Conservation (phyloP, 108 stramenopile species). For the Nannochloropsis oceanica region DNA sequence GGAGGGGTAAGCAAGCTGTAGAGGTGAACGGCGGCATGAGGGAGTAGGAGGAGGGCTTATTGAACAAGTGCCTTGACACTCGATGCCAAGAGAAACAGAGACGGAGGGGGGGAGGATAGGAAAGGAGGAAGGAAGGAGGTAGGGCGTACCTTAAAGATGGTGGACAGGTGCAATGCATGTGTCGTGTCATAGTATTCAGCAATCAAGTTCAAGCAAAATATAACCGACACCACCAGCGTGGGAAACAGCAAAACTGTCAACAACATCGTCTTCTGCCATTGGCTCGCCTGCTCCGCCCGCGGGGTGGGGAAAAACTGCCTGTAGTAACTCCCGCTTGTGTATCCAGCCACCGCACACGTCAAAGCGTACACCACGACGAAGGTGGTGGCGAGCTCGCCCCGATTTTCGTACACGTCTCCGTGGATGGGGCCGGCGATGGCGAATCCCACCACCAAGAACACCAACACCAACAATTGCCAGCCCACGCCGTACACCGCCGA, state of each 20-base stretch:
- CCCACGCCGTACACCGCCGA: slow-evolving; percentile 82
- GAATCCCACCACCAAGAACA: slow-evolving; percentile 75
- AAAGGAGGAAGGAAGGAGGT: background rate
- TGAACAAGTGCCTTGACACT: no score
- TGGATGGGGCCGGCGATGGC: slow-evolving; percentile 77
- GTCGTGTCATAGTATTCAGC: slow-evolving; percentile 67
- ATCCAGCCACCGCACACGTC: slow-evolving; percentile 74
- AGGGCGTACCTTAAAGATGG: slow-evolving; percentile 52
- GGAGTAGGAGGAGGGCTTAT: no score
- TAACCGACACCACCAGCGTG: slow-evolving; percentile 45
- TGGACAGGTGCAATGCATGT: slow-evolving; percentile 5
- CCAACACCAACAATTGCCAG: slow-evolving; percentile 80
- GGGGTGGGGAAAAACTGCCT: slow-evolving; percentile 57
- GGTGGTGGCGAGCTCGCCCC: slow-evolving; percentile 74
- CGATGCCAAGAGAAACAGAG: background rate
- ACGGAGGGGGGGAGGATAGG: background rate
- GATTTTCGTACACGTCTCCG: slow-evolving; percentile 87
- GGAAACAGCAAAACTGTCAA: slow-evolving; percentile 77
- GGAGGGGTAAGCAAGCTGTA: background rate
- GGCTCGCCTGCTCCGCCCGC: slow-evolving; percentile 11
- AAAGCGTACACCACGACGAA: slow-evolving; percentile 71
- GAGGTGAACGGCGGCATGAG: background rate
- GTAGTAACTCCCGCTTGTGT: slow-evolving; percentile 69
- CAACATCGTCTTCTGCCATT: slow-evolving; percentile 53
- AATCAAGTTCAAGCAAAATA: slow-evolving; percentile 57